A percentile compares a stretch with the other conserved stretches of the same genome.
Evolutionary conservation across 192 early-diverging fungal genomes (phyloP).

Genomic region (Coemansia sp.): DNA sequence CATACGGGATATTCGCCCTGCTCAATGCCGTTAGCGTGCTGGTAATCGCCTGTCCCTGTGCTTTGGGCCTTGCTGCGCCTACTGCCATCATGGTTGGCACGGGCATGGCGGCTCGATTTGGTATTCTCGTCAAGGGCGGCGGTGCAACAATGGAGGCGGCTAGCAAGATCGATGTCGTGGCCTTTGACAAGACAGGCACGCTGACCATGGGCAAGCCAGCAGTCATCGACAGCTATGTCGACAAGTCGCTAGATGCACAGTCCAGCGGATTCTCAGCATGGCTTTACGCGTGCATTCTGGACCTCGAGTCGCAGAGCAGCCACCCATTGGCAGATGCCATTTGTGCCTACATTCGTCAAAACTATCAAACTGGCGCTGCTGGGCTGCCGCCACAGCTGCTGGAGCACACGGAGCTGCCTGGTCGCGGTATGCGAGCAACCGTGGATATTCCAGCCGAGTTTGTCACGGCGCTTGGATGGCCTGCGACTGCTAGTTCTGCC

Average conservation of each 20-base stretch:
- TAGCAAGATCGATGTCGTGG: conserved; percentile 78
- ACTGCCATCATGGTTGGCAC: conserved; percentile 99
- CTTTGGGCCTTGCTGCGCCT: conserved; percentile 92
- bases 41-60: conserved; percentile 97
- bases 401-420: conserved; percentile 48
- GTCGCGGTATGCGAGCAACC: conserved; percentile 44
- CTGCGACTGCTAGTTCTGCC: conserved; percentile 10
- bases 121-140: conserved; percentile 92
- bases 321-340: conserved; percentile 86
- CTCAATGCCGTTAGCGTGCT: conserved; percentile 84
- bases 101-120: conserved; percentile 89
- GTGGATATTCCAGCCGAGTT: conserved; percentile 23
- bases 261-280: conserved; percentile 52
- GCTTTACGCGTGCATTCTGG: conserved; percentile 59
- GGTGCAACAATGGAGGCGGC: conserved; percentile 87
- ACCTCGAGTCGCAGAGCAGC: conserved; percentile 81
- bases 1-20: conserved; percentile 62
- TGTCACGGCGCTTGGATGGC: conserved; percentile 31
- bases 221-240: conserved; percentile 51
- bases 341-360: conserved; percentile 58
- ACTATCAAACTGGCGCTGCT: conserved; percentile 11
- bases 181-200: conserved; percentile 99
- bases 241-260: conserved; percentile 10
- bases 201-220: conserved; percentile 80
- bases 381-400: conserved; percentile 11